Percentiles rank a stretch among this genome's conserved stretches.
These are phyloP conservation scores for Penicillium goetzii DNA, from an alignment of 495 filamentous ascomycete genomes.

Conservation along the genomic window DNA sequence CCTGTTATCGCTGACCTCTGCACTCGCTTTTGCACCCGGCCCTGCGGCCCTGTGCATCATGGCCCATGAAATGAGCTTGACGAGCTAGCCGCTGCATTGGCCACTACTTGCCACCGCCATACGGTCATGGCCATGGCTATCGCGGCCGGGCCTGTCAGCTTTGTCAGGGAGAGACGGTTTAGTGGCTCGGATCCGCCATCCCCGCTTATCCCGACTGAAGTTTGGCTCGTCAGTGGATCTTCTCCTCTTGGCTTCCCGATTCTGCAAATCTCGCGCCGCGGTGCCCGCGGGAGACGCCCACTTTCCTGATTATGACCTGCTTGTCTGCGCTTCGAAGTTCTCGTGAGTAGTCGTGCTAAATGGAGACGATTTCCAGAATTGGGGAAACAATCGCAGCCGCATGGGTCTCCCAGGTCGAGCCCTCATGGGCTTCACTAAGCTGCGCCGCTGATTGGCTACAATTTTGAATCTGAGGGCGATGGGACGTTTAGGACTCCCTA, in stretches of 20 bases:
- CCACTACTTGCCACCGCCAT: constrained; percentile 6
- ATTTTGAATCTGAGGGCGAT: constrained; percentile 1
- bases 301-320: neutral
- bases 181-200: constrained; percentile 10
- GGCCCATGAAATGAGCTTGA: constrained; percentile 3
- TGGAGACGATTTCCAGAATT: constrained; percentile 26
- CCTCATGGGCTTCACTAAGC: constrained; percentile 9
- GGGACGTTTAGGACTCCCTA: neutral
- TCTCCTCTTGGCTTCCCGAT: constrained; percentile 33
- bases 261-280: constrained; percentile 22
- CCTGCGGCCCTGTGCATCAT: neutral
- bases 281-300: constrained; percentile 20
- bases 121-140: neutral
- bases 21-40: neutral
- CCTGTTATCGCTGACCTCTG: neutral
- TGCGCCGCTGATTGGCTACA: constrained; percentile 7
- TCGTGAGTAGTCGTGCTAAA: neutral
- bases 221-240: constrained; percentile 9
- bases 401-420: neutral
- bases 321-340: neutral
- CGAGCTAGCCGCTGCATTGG: constrained; percentile 12
- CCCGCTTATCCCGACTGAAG: constrained; percentile 2
- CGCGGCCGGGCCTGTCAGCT: neutral
- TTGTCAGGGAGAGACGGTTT: neutral
- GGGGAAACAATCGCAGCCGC: constrained; percentile 25